Percentiles rank a stretch among this genome's conserved stretches.
These are phyloP conservation scores for Alternaria triticimaculans DNA, from an alignment of 2,329 filamentous ascomycete species.

Conservation along the genomic window DNA sequence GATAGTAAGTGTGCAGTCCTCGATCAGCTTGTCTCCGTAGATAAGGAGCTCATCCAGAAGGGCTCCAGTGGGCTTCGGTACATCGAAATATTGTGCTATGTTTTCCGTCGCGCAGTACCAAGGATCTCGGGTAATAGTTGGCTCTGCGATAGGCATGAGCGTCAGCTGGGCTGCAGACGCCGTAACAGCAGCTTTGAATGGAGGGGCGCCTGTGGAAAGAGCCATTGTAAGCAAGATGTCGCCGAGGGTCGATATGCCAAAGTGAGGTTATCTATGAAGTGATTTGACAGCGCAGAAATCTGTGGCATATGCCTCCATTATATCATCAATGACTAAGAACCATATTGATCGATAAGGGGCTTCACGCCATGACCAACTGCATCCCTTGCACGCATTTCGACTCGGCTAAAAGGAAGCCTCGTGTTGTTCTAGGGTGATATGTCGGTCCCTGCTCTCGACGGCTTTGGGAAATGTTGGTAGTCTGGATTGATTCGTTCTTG, in stretches of 20 bases:
- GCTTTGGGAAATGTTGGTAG: neutral
- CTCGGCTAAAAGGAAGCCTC: neutral
- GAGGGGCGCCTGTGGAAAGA: neutral
- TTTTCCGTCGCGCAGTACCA: neutral
- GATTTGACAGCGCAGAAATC: rapidly evolving
- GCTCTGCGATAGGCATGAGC: neutral
- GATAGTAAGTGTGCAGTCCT: neutral
- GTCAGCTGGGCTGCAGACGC: neutral
- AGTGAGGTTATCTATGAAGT: neutral
- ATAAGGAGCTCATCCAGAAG: neutral
- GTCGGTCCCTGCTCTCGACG: neutral
- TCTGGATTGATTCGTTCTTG: neutral
- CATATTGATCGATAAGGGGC: neutral
- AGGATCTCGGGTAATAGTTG: neutral
- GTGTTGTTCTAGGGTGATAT: neutral
- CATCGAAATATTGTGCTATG: neutral
- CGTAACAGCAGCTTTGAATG: neutral
- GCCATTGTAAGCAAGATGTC: neutral
- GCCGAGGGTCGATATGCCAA: neutral
- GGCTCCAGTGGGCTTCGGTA: neutral
- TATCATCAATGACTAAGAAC: neutral
- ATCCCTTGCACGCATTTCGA: too few relatives aligned
- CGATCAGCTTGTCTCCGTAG: neutral
- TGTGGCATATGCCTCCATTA: neutral
- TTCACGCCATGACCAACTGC: neutral